Base-by-base conservation (phyloP, 148 eudicot genomes). In the Cornus suecica region DNA sequence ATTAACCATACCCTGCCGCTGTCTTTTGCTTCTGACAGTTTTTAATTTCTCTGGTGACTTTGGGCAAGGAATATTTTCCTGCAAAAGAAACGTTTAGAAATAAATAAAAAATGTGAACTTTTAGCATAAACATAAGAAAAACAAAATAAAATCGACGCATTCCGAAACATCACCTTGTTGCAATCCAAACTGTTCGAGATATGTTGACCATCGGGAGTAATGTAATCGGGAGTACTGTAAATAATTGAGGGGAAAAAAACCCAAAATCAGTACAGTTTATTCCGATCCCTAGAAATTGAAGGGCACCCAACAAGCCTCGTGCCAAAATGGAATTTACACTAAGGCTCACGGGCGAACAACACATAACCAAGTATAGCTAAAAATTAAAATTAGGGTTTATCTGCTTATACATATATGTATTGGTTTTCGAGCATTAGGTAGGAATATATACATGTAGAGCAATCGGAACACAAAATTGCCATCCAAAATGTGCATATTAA, bases 221-320 rank as follows among this genome's bases (percentile, higher is more conserved):
- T 87, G 76, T 94, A 94, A 77, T 94, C 98, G 30, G 96, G 98
- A 25, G 98, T 92, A 78, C 98, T 94, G 87, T 89, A 48, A 74
- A 16, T 10, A 26, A 64, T 1, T 6, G 23, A 45, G 7, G n/a
- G 9, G 61, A 74, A 74, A 62, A 37, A 75, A 15, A 24, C 27
- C 14, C 22, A 58, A 34, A 66, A 70, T 52, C 73, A 79, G 10
- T 62, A 48, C 0, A 56, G 70, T 22, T 63, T 78, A 68, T 20
- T 58, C 7, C n/a, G 3, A 22, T 32, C 9, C 31, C 11, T 15
- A 28, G 45, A 41, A 45, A 31, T 68, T 29, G 56, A 42, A 18
- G 62, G 26, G n/a, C 27, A 14, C 24, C 62, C 23, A 14, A 58
- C 24, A 58, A 1, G 22, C 29, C 30, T 54, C 37, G 22, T 8